These are phyloP conservation scores for Rhizophora apiculata DNA, from an alignment of 345 rosid genomes.

Conservation along the genomic window DNA sequence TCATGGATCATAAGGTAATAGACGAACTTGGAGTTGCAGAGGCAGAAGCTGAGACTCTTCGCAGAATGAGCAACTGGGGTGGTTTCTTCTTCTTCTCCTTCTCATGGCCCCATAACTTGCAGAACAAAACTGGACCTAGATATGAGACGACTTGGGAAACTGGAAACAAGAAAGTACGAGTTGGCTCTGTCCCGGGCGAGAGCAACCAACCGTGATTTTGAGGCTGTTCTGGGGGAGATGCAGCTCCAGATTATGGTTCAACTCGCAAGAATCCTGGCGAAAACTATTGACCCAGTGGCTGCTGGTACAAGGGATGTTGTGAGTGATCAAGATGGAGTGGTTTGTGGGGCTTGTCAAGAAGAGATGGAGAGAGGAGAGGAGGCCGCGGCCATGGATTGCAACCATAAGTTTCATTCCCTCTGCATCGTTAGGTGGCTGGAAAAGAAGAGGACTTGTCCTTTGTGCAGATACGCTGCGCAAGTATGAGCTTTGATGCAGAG, in stretches of 20 bases:
- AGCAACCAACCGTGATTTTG: background rate
- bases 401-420: conserved; percentile 4
- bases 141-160: background rate
- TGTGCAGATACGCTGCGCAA: background rate
- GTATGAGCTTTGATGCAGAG: background rate
- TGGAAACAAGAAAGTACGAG: background rate
- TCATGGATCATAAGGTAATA: background rate
- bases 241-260: conserved; percentile 1
- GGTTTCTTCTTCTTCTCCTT: too few relatives aligned
- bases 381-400: conserved; percentile 6
- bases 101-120: background rate
- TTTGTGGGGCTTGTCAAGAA: conserved; percentile 11
- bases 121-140: background rate
- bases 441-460: background rate
- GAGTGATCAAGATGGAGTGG: background rate
- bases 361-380: background rate
- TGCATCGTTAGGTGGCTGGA: background rate
- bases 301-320: background rate
- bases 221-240: background rate
- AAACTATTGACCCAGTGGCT: background rate
- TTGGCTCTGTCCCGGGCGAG: conserved; percentile 4
- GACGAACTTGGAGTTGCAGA: background rate
- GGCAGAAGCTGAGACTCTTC: conserved; percentile 4
- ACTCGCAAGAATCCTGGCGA: background rate
- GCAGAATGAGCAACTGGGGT: background rate